phyloP scores from a whole-genome alignment of 164 flowering plant species.

The Dillenia suffruticosa region DNA sequence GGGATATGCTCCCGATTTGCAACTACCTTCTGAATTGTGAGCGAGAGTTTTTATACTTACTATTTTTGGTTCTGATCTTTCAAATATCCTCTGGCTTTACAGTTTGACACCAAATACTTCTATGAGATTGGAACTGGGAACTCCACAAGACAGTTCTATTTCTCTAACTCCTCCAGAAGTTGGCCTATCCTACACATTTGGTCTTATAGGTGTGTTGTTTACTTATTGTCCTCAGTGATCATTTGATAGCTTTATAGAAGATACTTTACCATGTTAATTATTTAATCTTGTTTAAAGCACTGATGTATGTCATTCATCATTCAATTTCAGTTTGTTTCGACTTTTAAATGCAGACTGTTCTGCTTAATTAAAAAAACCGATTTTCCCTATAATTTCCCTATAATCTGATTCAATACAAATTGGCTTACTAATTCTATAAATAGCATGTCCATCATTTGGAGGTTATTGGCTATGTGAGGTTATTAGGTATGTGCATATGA shows the following conservation, averaged over 20 bases:
- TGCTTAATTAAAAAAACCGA: too few relatives aligned
- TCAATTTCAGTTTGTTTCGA: too few relatives aligned
- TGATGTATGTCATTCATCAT: too few relatives aligned
- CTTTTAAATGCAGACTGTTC: too few relatives aligned
- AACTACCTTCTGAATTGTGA: background rate
- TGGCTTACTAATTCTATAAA: too few relatives aligned
- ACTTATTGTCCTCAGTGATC: too few relatives aligned
- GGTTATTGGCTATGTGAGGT: background rate
- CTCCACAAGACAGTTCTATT: slow-evolving; percentile 35
- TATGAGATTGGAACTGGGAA: slow-evolving; percentile 39
- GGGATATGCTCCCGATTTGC: background rate
- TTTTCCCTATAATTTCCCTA: too few relatives aligned
- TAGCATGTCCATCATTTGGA: background rate
- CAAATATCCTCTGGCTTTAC: slow-evolving; percentile 7
- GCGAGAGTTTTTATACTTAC: background rate
- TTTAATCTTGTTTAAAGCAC: too few relatives aligned
- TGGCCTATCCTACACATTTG: slow-evolving; percentile 58
- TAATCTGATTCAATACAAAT: too few relatives aligned
- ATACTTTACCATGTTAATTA: too few relatives aligned
- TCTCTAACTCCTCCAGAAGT: slow-evolving; percentile 44
- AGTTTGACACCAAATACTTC: slow-evolving; percentile 47
- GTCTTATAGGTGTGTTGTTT: slow-evolving; percentile 35
- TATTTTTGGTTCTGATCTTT: background rate
- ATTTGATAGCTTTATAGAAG: too few relatives aligned
- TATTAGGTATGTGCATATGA: background rate